Evolutionary conservation across 2,329 filamentous ascomycete genomes (phyloP), one percentile per base, ranked within the genome.

Genomic region (Teratosphaeria zuluensis): DNA sequence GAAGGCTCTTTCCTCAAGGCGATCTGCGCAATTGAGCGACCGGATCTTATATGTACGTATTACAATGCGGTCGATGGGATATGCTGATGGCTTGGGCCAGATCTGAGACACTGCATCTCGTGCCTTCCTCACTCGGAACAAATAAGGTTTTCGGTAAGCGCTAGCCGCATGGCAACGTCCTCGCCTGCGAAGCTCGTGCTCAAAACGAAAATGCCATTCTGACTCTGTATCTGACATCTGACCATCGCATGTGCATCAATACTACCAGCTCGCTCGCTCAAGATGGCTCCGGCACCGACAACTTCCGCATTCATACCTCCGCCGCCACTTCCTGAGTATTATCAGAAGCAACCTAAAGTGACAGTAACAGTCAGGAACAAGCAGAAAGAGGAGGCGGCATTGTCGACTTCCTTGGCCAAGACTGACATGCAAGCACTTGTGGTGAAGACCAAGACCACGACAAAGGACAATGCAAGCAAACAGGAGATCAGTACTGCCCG

Each of bases 311-410:
- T 48, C 31, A 67, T 70, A 16, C 66, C 67, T 14, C 65, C 65
- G 19, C 68, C 68, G 32, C 68, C 68, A 38, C 59, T 68, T 33
- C 66, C 65, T 33, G 63, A 68, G 30, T 66, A 67, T 61, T 70
- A 67, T 58, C 53, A 61, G 52, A 30, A 51, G 24, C 53, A 28
- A 28, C 28, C 28, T 21, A 57, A 33, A 53, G 6, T 48, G 42
- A 48, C 16, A 48, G 42, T 48, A 2, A 48, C 30, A 55, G 42
- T 46, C 53, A 53, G 58, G 28, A 56, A 58, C 31, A 56, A 14
- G 24, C 51, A 30, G 30, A 30, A 31, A 8, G n/a, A 35, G 16
- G 58, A 60, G 51, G 55, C 61, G 19, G 31, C 62, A 21, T 54
- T 61, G 14, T 48, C 56, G 9, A 53, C 35, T 42, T 11, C 7